Percentiles rank a stretch among this genome's conserved stretches.
phyloP scores from a whole-genome alignment of 2,329 filamentous ascomycete species.

The Botrytis tulipae region DNA sequence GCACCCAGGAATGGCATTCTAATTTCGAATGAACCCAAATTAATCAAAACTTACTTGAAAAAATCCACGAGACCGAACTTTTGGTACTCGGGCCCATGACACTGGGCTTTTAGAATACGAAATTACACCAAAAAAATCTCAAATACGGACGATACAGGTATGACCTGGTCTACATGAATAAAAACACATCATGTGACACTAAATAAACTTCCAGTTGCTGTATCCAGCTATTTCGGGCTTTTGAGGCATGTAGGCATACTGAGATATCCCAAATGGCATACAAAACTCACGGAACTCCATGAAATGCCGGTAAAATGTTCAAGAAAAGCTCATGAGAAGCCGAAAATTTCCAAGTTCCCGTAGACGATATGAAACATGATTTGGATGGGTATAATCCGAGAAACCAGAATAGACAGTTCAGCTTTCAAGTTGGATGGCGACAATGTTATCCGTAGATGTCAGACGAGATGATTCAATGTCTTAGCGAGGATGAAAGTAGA shows the following conservation, averaged over 20 bases:
- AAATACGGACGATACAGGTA: accelerated
- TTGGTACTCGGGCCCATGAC: background rate
- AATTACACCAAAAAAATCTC: accelerated
- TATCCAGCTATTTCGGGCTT: background rate
- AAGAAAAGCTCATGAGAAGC: background rate
- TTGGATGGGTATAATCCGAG: background rate
- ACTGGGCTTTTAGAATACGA: too few species aligned
- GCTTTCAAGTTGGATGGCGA: background rate
- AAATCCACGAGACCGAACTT: background rate
- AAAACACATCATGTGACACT: background rate
- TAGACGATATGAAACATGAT: background rate
- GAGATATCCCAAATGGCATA: background rate
- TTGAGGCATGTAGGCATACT: too few species aligned
- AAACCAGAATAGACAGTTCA: background rate
- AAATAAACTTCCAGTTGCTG: too few species aligned
- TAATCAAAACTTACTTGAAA: background rate
- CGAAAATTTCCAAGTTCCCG: accelerated
- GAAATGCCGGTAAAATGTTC: background rate
- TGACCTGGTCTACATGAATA: background rate
- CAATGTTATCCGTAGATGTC: background rate
- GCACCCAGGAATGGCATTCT: background rate
- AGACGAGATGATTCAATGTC: background rate
- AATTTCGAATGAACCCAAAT: background rate
- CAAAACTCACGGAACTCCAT: background rate
- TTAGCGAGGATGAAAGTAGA: background rate